Base-by-base conservation (phyloP, 1,139 yeast species). In the Saccharomycopsis hybrid region DNA sequence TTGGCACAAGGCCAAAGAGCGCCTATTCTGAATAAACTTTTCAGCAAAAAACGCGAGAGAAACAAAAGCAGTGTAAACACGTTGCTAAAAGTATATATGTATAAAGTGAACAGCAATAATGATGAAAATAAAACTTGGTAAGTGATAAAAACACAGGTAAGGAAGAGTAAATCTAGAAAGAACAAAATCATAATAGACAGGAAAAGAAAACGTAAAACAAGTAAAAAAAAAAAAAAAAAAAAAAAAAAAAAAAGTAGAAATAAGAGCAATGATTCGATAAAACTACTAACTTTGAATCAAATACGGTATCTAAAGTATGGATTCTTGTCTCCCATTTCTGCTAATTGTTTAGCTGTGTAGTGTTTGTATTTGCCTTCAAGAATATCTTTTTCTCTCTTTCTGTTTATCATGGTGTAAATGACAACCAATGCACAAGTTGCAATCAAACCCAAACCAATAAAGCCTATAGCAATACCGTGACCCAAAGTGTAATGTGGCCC, bases 321-420 rank as follows among this genome's bases (percentile, higher is more conserved):
- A 38, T 56, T 58, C 51, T 59, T 60, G 52, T 61, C 63, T 18
- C 64, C 64, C 58, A 59, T 52, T 47, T 58, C 54, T n/a, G 54
- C 41, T 43, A 59, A 51, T 39, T 58, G 57, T 27, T 53, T 55
- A 7, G 52, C 52, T 1, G 59, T 45, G 40, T 43, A 53, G 2
- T 45, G 50, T 25, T 53, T 55, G 47, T 56, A 59, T 4, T 48
- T 48, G 8, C 63, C 64, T n/a, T 46, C 48, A 2, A 48, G 30
- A 30, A 55, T 32, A 11, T 48, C 44, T 44, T 44, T 50, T 44
- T 50, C 53, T 45, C 55, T 56, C 43, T 50, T 50, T 29, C 47
- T 46, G 43, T 60, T 60, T 36, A 51, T 31, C 2, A 44, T 9
- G 4, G 13, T 50, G 52, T 59, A 59, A 30, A 55, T 50, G 27